Conservation (phyloP, 805 yeast genomes). For the Maudiozyma barnettii region DNA sequence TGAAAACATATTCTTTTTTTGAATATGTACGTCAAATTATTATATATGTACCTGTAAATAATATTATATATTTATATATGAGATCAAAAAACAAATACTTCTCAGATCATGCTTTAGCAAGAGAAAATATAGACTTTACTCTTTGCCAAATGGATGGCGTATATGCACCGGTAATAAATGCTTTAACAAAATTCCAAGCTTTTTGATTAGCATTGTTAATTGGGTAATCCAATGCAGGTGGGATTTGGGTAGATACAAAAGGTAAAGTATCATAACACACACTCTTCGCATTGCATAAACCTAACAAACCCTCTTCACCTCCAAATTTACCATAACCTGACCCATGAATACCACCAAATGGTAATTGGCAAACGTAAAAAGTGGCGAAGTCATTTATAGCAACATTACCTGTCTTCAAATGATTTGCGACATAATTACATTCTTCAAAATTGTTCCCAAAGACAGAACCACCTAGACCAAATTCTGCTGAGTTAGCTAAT, state of each 20-base stretch:
- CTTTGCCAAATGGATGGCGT: constrained; percentile 65
- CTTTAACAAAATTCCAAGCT: constrained; percentile 83
- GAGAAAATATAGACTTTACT: constrained; percentile 42
- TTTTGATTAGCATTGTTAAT: constrained; percentile 56
- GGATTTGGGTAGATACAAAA: constrained; percentile 72
- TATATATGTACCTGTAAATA: not conserved
- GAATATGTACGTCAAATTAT: not conserved
- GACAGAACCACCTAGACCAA: constrained; percentile 87
- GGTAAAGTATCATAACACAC: constrained; percentile 78
- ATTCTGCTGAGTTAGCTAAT: constrained; percentile 75
- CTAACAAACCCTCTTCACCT: constrained; percentile 93
- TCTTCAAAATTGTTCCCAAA: constrained; percentile 58
- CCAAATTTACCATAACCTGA: constrained; percentile 97
- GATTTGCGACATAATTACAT: constrained; percentile 54
- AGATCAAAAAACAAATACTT: not conserved
- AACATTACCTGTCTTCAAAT: constrained; percentile 75
- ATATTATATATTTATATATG: not conserved
- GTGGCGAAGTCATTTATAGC: constrained; percentile 98
- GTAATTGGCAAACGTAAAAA: constrained; percentile 87
- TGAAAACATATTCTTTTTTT: not conserved
- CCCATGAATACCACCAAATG: constrained; percentile 90
- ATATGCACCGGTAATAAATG: constrained; percentile 78
- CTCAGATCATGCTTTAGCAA: constrained; percentile 32
- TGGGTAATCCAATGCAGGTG: constrained; percentile 87
- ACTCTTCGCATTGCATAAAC: constrained; percentile 79